phyloP scores from a whole-genome alignment of 352 stramenopile species.

The Saprolegnia parasitica region DNA sequence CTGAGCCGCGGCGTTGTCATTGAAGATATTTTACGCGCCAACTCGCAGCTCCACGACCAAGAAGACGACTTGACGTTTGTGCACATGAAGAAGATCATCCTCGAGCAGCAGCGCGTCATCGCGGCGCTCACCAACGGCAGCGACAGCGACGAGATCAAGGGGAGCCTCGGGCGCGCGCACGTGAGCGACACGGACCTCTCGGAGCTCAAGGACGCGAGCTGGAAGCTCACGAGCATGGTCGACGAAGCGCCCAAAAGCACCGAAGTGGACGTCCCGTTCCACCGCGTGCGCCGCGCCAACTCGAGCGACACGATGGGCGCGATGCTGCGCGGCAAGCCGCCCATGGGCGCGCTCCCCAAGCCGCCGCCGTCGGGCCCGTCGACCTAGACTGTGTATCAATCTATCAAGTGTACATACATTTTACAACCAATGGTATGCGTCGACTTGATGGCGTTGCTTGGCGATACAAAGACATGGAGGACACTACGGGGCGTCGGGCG shows the following conservation, averaged over 20 bases:
- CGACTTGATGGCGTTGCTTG: no score
- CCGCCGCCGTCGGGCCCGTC: neutral
- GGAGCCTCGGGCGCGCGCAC: slow-evolving; percentile 30
- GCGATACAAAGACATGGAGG: no score
- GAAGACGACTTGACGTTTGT: slow-evolving; percentile 66
- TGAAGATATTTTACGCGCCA: slow-evolving; percentile 91
- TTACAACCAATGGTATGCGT: no score
- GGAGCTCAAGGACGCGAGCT: slow-evolving; percentile 57
- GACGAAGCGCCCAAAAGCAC: slow-evolving; percentile 44
- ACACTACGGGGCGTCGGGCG: no score
- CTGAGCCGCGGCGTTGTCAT: slow-evolving; percentile 95
- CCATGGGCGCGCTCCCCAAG: slow-evolving; percentile 24
- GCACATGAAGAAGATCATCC: slow-evolving; percentile 73
- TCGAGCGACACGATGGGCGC: slow-evolving; percentile 38
- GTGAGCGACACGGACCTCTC: slow-evolving; percentile 66
- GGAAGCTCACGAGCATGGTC: slow-evolving; percentile 57
- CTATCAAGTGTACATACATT: no score
- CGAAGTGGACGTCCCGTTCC: slow-evolving; percentile 40
- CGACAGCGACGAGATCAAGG: slow-evolving; percentile 44
- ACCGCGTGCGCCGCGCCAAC: slow-evolving; percentile 50
- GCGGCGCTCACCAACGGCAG: slow-evolving; percentile 56
- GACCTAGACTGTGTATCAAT: neutral
- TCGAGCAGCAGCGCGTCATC: slow-evolving; percentile 75
- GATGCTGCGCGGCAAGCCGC: neutral
- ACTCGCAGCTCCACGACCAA: slow-evolving; percentile 58